phyloP scores from a whole-genome alignment of 2,329 filamentous ascomycete genomes.

The Scedosporium aurantiacum region DNA sequence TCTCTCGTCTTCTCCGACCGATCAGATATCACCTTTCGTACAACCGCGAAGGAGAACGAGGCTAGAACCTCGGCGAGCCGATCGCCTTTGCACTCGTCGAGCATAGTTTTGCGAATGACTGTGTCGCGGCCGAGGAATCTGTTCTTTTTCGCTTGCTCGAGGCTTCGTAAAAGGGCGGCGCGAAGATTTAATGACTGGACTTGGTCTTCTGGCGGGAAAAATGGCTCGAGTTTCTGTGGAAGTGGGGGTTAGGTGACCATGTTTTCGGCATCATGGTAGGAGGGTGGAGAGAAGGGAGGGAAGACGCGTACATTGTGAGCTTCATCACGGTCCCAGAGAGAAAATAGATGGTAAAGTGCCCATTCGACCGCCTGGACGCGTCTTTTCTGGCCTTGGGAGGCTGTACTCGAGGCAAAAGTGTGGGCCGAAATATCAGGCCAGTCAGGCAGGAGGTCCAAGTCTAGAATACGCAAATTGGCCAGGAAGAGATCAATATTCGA shows the following conservation, averaged over 20 bases:
- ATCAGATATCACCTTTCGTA: constrained; percentile 55
- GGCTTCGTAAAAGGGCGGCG: constrained; percentile 65
- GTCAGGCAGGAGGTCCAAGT: constrained; percentile 63
- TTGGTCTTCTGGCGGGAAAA: constrained; percentile 84
- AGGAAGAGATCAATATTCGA: constrained; percentile 58
- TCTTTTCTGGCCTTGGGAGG: constrained; percentile 61
- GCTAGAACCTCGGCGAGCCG: constrained; percentile 79
- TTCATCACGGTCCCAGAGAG: constrained; percentile 69
- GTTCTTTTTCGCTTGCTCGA: constrained; percentile 81
- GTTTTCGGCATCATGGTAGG: neutral
- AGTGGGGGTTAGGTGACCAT: constrained; percentile 6
- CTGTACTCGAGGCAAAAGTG: constrained; percentile 57
- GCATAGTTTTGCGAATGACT: constrained; percentile 82
- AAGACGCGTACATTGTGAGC: constrained; percentile 51
- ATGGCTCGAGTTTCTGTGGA: constrained; percentile 69
- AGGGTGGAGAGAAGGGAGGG: neutral
- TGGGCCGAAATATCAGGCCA: constrained; percentile 67
- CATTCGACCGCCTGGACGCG: constrained; percentile 79
- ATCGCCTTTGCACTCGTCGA: constrained; percentile 92
- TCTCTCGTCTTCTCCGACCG: constrained; percentile 24
- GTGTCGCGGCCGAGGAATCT: constrained; percentile 70
- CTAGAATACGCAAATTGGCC: constrained; percentile 71
- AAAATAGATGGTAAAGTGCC: constrained; percentile 79
- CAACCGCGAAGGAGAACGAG: constrained; percentile 70
- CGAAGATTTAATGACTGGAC: constrained; percentile 86